phyloP scores from a whole-genome alignment of 1,284 basidiomycete genomes.

The Earliella scabrosa region DNA sequence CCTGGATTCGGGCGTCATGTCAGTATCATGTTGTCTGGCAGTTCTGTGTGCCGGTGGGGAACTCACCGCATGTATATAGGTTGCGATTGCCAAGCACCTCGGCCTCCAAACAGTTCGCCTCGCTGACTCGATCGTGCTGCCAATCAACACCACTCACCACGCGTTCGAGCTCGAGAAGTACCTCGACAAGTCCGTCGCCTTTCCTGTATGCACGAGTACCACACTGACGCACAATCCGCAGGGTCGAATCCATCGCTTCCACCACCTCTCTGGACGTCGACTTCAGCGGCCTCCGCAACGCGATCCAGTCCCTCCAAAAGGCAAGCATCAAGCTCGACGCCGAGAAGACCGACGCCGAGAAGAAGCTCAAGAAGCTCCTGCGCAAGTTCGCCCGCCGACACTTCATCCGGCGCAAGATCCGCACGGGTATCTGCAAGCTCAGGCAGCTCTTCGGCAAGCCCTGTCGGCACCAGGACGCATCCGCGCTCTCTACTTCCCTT shows the following conservation, averaged over 20 bases:
- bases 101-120: constrained; percentile 68
- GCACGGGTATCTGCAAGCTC: constrained; percentile 29
- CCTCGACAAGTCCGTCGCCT: constrained; percentile 46
- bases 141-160: constrained; percentile 81
- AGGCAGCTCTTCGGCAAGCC: constrained; percentile 30
- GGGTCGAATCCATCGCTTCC: constrained; percentile 38
- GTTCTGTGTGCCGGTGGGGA: too few relatives aligned
- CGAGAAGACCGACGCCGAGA: constrained; percentile 47
- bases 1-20: constrained; percentile 74
- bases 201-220: neutral
- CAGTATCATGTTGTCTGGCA: constrained; percentile 17
- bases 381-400: constrained; percentile 35
- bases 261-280: constrained; percentile 29
- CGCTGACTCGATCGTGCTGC: constrained; percentile 61
- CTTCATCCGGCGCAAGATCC: constrained; percentile 28
- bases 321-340: constrained; percentile 60
- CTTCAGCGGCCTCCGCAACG: constrained; percentile 43
- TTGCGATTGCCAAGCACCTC: constrained; percentile 70
- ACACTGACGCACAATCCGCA: constrained; percentile 10
- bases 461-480: constrained; percentile 18
- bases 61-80: constrained; percentile 37
- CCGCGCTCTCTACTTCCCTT: constrained; percentile 1
- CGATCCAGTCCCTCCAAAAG: constrained; percentile 53
- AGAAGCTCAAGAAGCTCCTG: constrained; percentile 33
- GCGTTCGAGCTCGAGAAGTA: constrained; percentile 53